Evolutionary conservation across 164 flowering plant genomes (phyloP).

Genomic region (Platanus orientalis): DNA sequence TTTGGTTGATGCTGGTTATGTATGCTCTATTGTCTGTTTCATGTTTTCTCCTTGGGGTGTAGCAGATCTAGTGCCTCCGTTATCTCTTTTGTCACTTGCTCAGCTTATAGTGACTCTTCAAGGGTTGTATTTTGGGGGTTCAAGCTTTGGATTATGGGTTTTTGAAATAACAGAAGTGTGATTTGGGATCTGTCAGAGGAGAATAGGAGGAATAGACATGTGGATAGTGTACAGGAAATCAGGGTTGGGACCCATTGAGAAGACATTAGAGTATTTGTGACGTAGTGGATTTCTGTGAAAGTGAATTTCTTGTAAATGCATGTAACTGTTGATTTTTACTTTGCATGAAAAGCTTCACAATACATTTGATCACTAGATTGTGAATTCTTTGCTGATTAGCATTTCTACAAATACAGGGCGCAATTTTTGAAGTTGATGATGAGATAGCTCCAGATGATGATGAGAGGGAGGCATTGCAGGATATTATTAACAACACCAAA

Average conservation of each 20-base stretch:
- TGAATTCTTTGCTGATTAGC: background rate
- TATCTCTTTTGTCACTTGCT: too few species aligned
- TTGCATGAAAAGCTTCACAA: background rate
- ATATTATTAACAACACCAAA: conserved; percentile 66
- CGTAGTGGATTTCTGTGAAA: background rate
- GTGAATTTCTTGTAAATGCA: background rate
- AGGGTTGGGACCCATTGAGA: background rate
- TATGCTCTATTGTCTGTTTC: too few species aligned
- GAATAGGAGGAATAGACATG: background rate
- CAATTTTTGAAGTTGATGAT: conserved; percentile 67
- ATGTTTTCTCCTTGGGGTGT: too few species aligned
- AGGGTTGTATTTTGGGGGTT: background rate
- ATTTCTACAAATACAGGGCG: conserved; percentile 44
- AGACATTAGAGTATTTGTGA: too few species aligned
- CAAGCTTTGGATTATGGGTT: background rate
- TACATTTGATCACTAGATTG: background rate
- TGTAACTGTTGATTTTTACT: too few species aligned
- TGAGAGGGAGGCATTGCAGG: conserved; percentile 71
- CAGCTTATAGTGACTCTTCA: background rate
- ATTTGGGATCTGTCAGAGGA: too few species aligned
- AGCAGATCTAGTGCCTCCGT: too few species aligned
- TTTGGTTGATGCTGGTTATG: too few species aligned
- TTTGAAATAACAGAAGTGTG: too few species aligned
- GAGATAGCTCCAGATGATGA: conserved; percentile 62
- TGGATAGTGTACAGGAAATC: too few species aligned